Evolutionary conservation across 805 yeast species (phyloP), one percentile per base, ranked within the genome.

Genomic region (Blastobotrys chiropterorum): DNA sequence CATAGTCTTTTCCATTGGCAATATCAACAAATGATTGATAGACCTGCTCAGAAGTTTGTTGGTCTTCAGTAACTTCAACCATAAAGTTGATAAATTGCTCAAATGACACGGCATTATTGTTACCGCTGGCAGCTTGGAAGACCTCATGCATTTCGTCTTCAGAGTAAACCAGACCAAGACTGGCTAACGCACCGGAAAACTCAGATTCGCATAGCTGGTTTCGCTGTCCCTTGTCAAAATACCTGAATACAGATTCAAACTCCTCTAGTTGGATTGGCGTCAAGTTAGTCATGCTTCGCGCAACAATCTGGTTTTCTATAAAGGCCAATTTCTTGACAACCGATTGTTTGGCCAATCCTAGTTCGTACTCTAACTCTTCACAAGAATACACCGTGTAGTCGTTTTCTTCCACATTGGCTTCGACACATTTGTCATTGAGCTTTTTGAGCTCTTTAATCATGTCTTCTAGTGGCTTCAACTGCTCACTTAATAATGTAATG

Each of bases 231-330:
- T 60, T 64, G 53, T 68, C 73, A 53, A 72, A 72, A 52, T 69
- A 71, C 8, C 75, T 60, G 54, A 78, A 77, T 14, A 74, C 70
- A 3, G 72, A 59, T 54, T 73, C 77, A 56, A 73, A 73, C 50
- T 75, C 77, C 44, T 70, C 75, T 17, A 70, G 55, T 48, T 71
- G 73, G 21, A 62, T 62, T 1, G 72, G 69, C 5, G 72, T 64
- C 44, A 71, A 51, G 46, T 62, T 67, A 31, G 66, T 63, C 62
- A 66, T 59, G 47, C 58, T 55, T 7, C 68, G 59, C 2, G 71
- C 69, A 11, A 73, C 66, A 49, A 69, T 63, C 54, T 75, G 77
- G 47, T 62, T 61, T 51, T 75, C 77, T 17, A 76, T 65, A 56
- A 75, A 74, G 40, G 70, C 62, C 44, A 74, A 62, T 51, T 72